phyloP scores from a whole-genome alignment of 352 stramenopile species.

The Globisporangium cystogenes region DNA sequence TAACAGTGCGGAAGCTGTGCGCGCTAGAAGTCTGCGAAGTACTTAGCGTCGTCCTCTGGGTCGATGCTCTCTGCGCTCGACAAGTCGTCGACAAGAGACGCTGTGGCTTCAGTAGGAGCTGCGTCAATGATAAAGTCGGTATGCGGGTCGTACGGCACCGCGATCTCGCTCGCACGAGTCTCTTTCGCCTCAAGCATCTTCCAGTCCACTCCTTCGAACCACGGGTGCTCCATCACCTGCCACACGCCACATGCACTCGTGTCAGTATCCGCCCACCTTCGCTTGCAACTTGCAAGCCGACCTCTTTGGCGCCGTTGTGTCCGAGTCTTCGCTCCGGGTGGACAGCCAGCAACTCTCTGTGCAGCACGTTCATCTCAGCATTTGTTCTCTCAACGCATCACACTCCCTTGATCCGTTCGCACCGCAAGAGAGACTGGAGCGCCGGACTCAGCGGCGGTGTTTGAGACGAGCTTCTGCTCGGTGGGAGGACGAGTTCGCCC shows the following conservation, averaged over 20 bases:
- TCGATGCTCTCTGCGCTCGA: conserved; percentile 77
- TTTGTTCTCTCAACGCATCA: background rate
- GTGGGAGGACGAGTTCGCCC: background rate
- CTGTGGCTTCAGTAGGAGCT: background rate
- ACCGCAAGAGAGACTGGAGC: conserved; percentile 29
- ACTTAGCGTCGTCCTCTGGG: conserved; percentile 55
- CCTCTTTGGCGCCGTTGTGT: conserved; percentile 22
- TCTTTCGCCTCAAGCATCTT: conserved; percentile 15
- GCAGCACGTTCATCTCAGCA: background rate
- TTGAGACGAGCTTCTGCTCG: background rate
- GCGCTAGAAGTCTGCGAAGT: conserved; percentile 62
- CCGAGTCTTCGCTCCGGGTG: conserved; percentile 42
- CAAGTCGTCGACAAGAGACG: conserved; percentile 8
- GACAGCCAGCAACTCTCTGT: conserved; percentile 22
- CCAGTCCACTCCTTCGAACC: conserved; percentile 62
- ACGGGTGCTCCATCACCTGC: conserved; percentile 56
- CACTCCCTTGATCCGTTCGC: background rate
- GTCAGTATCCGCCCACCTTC: too few relatives aligned
- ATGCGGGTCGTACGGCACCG: conserved; percentile 26
- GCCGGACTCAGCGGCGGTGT: conserved; percentile 8
- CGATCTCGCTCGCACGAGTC: conserved; percentile 4
- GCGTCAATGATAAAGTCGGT: conserved; percentile 23
- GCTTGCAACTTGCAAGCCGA: conserved; percentile 7
- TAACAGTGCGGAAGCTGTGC: too few relatives aligned
- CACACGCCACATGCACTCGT: background rate